Base-by-base conservation (phyloP, 331 rosid species). In the Pyracantha coccinea region DNA sequence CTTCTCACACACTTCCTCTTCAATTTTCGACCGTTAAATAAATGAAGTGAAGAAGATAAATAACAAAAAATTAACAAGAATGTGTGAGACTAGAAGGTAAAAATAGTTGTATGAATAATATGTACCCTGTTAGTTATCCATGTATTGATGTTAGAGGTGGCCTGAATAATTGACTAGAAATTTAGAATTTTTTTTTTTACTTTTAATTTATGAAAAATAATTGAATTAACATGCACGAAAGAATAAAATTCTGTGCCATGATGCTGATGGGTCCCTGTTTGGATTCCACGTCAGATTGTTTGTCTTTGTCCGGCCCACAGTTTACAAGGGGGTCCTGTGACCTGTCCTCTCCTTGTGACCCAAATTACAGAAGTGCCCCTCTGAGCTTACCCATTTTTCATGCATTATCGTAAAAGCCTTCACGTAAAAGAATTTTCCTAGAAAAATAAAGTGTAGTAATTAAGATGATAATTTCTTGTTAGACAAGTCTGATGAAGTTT, bases 321-420 rank as follows among this genome's bases (percentile, higher is more conserved):
- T 9, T 10, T 32, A 10, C 2, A 35, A 35, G 1, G 4, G 4
- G 44, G 1, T 35, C 1, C 1, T 38, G 14, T 38, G 45, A 38
- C 45, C 8, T 52, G 19, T 52, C 20, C 58, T n/a, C 8, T 15
- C 8, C 58, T 50, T 6, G 58, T 52, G 58, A 17, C 1, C 24
- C 19, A 10, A 59, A 65, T 72, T 38, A 55, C 77, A 54, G 19
- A 65, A n/a, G 23, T 65, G 53, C 77, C 68, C 68, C 59, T 55
- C 19, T 4, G 10, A 20, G 44, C 20, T 23, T 27, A 8, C 41
- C 19, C 19, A 16, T 63, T 63, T 29, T 63, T 17, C 28, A 2
- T 14, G 17, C 33, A 63, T 6, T 28, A 2, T 28, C 29, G 38
- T 6, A 28, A 25, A 38, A 63, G 21, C 23, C 28, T 63, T 29